Conservation (phyloP, 2,329 filamentous ascomycete species). For the Ascochyta rabiei region DNA sequence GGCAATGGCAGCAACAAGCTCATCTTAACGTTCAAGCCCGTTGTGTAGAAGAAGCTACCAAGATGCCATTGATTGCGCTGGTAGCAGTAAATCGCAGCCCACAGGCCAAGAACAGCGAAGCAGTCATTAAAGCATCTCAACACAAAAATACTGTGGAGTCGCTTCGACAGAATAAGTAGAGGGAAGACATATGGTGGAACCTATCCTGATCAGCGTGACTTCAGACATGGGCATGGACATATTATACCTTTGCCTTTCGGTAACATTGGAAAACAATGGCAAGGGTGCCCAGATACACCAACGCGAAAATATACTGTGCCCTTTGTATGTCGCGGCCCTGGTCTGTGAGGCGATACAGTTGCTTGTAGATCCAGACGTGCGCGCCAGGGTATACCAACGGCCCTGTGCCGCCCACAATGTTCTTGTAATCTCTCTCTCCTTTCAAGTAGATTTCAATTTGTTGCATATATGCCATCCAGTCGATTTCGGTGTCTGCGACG, state of each 20-base stretch:
- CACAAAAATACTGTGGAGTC: slow-evolving; percentile 91
- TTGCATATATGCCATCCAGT: slow-evolving; percentile 97
- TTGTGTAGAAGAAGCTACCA: slow-evolving; percentile 74
- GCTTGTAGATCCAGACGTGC: slow-evolving; percentile 89
- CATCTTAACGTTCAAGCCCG: slow-evolving; percentile 95
- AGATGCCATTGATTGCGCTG: slow-evolving; percentile 76
- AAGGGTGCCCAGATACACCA: slow-evolving; percentile 77
- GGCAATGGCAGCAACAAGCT: slow-evolving; percentile 82
- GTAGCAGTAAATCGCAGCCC: slow-evolving; percentile 77
- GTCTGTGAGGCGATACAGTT: slow-evolving; percentile 78
- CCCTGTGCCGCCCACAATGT: slow-evolving; percentile 85
- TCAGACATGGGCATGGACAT: not conserved
- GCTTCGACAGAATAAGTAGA: slow-evolving; percentile 85
- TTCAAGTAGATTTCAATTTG: slow-evolving; percentile 79
- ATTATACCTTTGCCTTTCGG: slow-evolving; percentile 68
- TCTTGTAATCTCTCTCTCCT: slow-evolving; percentile 87
- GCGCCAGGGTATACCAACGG: slow-evolving; percentile 93
- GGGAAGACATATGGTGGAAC: slow-evolving; percentile 86
- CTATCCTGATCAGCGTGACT: slow-evolving; percentile 49
- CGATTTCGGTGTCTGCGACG: slow-evolving; percentile 88
- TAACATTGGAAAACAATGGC: slow-evolving; percentile 84
- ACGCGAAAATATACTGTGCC: slow-evolving; percentile 84
- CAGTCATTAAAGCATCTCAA: slow-evolving; percentile 96
- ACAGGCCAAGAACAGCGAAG: slow-evolving; percentile 83
- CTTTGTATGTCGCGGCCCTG: slow-evolving; percentile 75